A percentile compares a stretch with the other conserved stretches of the same genome.
Conservation (phyloP, 164 flowering plant genomes). For the Paratinospora sagittata region DNA sequence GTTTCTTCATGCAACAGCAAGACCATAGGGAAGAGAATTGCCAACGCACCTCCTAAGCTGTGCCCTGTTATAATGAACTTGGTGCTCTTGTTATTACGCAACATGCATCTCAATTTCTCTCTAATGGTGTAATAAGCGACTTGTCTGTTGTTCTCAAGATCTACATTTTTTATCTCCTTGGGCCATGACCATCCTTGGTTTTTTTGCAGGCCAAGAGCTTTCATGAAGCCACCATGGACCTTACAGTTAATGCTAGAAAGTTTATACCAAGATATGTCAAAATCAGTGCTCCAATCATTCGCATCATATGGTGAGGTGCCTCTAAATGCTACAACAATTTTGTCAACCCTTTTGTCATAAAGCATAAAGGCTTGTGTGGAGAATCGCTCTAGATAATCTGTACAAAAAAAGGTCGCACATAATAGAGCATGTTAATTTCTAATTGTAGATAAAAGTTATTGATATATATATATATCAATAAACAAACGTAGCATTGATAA, state of each 20-base stretch:
- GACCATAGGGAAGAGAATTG: slow-evolving; percentile 47
- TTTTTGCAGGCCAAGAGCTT: slow-evolving; percentile 61
- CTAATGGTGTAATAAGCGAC: slow-evolving; percentile 60
- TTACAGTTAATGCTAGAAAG: slow-evolving; percentile 33
- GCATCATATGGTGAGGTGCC: slow-evolving; percentile 62
- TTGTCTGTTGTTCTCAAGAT: background rate
- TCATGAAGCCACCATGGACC: slow-evolving; percentile 59
- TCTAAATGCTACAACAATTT: slow-evolving; percentile 56
- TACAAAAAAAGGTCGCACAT: background rate
- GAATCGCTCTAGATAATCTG: slow-evolving; percentile 28
- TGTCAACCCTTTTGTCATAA: slow-evolving; percentile 27
- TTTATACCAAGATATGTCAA: slow-evolving; percentile 58
- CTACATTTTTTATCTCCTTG: slow-evolving; percentile 23
- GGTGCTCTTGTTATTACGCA: slow-evolving; percentile 30
- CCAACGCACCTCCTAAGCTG: slow-evolving; percentile 84
- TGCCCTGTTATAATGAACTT: slow-evolving; percentile 73
- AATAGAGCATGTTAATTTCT: too few species aligned
- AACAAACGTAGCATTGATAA: too few species aligned
- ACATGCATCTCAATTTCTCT: slow-evolving; percentile 32
- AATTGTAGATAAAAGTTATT: too few species aligned
- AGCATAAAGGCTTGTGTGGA: slow-evolving; percentile 53
- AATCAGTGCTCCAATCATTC: slow-evolving; percentile 50
- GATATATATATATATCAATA: too few species aligned
- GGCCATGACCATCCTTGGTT: slow-evolving; percentile 57
- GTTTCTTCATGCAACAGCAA: slow-evolving; percentile 50